phyloP scores from a whole-genome alignment of 805 yeast genomes.

The Candida rishiriensis region DNA sequence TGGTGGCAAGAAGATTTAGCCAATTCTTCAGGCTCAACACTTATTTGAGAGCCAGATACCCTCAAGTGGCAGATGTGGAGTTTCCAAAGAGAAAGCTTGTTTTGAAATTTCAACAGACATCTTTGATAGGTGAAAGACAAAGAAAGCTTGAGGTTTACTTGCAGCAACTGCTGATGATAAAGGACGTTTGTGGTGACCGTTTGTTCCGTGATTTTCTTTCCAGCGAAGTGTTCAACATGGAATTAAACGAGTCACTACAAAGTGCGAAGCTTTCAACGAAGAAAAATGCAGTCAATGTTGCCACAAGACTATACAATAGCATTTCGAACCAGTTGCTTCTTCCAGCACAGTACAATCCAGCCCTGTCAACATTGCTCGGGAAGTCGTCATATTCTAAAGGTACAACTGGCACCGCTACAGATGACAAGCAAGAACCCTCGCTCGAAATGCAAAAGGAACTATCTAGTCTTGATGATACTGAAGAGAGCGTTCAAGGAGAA shows the following conservation, averaged over 20 bases:
- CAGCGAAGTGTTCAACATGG: conserved; percentile 50
- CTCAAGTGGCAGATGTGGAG: conserved; percentile 42
- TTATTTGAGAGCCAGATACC: conserved; percentile 51
- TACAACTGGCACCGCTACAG: background rate
- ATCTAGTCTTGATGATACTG: conserved; percentile 43
- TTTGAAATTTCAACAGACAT: conserved; percentile 63
- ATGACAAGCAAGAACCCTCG: conserved; percentile 9
- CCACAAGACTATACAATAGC: conserved; percentile 30
- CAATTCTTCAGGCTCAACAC: conserved; percentile 74
- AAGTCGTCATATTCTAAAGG: background rate
- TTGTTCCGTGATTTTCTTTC: conserved; percentile 76
- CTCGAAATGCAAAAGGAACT: conserved; percentile 52
- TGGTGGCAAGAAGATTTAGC: conserved; percentile 82
- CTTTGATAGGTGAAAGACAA: conserved; percentile 62
- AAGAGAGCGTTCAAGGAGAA: conserved; percentile 6
- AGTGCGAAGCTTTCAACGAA: conserved; percentile 8
- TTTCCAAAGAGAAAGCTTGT: conserved; percentile 64
- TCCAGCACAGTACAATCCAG: background rate
- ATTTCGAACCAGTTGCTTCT: conserved; percentile 22
- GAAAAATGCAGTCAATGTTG: conserved; percentile 19
- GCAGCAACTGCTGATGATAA: conserved; percentile 49
- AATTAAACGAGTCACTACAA: conserved; percentile 11
- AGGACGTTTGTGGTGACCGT: conserved; percentile 68
- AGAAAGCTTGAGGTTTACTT: conserved; percentile 59
- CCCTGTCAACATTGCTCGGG: background rate